Percentiles rank a stretch among this genome's conserved stretches.
Evolutionary conservation across 192 early-diverging fungal genomes (phyloP).

Genomic region (Entophlyctis luteolus): DNA sequence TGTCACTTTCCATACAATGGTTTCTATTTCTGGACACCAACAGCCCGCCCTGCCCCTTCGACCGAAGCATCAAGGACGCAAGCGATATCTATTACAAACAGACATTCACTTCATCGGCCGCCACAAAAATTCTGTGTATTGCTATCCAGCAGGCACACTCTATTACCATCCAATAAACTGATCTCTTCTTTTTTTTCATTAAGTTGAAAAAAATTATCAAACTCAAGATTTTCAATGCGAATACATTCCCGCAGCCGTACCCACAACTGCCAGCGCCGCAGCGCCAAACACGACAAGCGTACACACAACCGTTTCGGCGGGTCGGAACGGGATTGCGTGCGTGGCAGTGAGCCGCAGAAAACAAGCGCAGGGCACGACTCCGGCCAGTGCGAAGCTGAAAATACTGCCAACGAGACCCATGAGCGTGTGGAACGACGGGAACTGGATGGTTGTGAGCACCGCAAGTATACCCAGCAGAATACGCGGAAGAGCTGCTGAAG

Average conservation of each 20-base stretch:
- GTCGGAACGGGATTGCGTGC: too few species aligned
- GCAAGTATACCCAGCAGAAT: conserved; percentile 5
- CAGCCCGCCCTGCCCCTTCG: too few species aligned
- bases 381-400: conserved; percentile 50
- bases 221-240: background rate
- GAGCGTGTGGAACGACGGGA: conserved; percentile 66
- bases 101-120: too few species aligned
- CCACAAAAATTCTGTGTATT: too few species aligned
- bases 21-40: too few species aligned
- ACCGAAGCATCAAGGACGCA: too few species aligned
- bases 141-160: too few species aligned
- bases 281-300: conserved; percentile 26
- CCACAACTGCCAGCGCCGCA: conserved; percentile 21
- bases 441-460: conserved; percentile 39
- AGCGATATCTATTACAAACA: too few species aligned
- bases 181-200: background rate
- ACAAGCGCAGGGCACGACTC: conserved; percentile 49
- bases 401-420: conserved; percentile 58
- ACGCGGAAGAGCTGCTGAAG: background rate
- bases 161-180: too few species aligned
- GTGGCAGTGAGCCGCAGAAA: conserved; percentile 42
- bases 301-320: conserved; percentile 25
- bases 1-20: too few species aligned
- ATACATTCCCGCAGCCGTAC: conserved; percentile 4
- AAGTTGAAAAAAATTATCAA: too few species aligned